phyloP scores from a whole-genome alignment of 257 asterid species.

The Solanum piurae region DNA sequence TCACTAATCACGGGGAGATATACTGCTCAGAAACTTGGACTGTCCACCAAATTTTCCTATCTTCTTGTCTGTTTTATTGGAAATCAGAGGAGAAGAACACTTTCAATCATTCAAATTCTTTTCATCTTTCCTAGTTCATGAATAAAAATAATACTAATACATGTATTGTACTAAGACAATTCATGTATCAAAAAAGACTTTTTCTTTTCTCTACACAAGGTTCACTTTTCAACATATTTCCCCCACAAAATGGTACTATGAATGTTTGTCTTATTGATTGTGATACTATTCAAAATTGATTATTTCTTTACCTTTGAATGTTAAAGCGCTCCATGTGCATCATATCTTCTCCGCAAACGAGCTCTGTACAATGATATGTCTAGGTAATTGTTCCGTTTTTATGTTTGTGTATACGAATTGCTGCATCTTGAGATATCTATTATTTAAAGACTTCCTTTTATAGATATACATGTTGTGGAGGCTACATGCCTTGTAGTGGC shows the following conservation, averaged over 20 bases:
- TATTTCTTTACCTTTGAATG: not conserved
- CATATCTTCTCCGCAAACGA: constrained; percentile 29
- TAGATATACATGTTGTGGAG: constrained; percentile 34
- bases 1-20: not conserved
- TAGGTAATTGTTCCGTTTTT: constrained; percentile 6
- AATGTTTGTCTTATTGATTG: not conserved
- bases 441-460: not conserved
- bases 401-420: not conserved
- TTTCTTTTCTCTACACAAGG: not conserved
- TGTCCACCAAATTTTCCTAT: not conserved
- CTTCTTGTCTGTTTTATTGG: not conserved
- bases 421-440: not conserved
- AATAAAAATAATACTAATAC: not conserved
- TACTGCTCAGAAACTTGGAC: not conserved
- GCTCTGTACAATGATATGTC: constrained; percentile 33
- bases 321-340: constrained; percentile 29
- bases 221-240: not conserved
- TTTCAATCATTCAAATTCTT: not conserved
- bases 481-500: constrained; percentile 39
- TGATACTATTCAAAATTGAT: not conserved
- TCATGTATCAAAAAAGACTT: not conserved
- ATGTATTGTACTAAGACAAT: not conserved
- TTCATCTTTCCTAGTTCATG: not conserved
- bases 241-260: not conserved
- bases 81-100: not conserved